These are phyloP conservation scores for Athelia psychrophila DNA, from an alignment of 1,284 basidiomycete species.

Conservation along the genomic window DNA sequence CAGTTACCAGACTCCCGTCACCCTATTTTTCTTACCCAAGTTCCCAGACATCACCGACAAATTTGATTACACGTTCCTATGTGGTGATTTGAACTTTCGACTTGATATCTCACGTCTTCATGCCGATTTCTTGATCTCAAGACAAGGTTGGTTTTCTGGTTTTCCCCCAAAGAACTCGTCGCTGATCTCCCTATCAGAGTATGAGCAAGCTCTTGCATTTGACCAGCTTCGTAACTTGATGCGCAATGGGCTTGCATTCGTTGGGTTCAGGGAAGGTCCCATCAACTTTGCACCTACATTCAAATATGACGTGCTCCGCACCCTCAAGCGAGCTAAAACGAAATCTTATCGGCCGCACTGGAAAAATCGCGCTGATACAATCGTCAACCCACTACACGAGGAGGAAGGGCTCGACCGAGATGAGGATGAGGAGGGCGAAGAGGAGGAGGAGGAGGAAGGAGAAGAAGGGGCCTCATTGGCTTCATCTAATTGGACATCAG, in stretches of 20 bases:
- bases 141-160: conserved; percentile 40
- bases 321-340: conserved; percentile 46
- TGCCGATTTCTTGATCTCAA: conserved; percentile 68
- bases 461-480: conserved; percentile 53
- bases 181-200: conserved; percentile 40
- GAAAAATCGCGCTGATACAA: conserved; percentile 28
- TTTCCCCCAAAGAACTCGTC: conserved; percentile 2
- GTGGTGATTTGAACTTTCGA: conserved; percentile 80
- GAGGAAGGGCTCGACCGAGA: conserved; percentile 28
- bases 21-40: conserved; percentile 1
- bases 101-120: conserved; percentile 71
- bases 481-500: conserved; percentile 51
- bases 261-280: conserved; percentile 67
- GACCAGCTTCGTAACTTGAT: conserved; percentile 80
- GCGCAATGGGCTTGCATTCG: conserved; percentile 54
- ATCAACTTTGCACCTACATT: conserved; percentile 82
- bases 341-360: conserved; percentile 30
- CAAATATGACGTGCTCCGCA: conserved; percentile 75
- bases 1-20: conserved; percentile 1
- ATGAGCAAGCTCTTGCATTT: conserved; percentile 71
- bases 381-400: conserved; percentile 30
- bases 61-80: conserved; percentile 83
- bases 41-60: conserved; percentile 70
- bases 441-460: conserved; percentile 36
- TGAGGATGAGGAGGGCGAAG: conserved; percentile 36